Base-by-base conservation (phyloP, 768 basidiomycete species). In the Gymnopilus junonius region DNA sequence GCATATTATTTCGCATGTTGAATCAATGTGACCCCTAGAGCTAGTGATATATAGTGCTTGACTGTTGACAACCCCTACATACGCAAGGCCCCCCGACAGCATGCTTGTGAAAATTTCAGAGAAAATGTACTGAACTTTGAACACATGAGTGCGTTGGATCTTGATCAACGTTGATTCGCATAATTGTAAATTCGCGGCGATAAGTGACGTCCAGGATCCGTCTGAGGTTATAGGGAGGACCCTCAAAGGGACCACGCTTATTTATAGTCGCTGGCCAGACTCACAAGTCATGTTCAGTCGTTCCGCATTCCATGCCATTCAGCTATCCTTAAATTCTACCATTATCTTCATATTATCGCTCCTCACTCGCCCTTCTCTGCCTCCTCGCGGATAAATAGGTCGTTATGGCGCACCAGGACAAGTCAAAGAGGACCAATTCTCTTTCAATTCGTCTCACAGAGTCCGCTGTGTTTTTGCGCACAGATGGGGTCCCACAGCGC, bases 401-500 rank as follows among this genome's bases (percentile, higher is more conserved):
- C 25, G 35, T 27, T 3, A 55, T 55, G 54, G 10, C 55, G 11
- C 40, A 55, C 27, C 31, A 59, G 34, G 25, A 54, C 58, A 64
- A 59, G 39, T 32, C 51, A 35, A 65, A 59, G 34, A 75, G 71
- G 62, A 83, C 80, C 59, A 84, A 78, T 69, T 73, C 80, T 15
- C 76, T 88, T 11, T 76, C 79, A 17, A 86, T 93, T 64, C 81
- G 83, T 23, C 80, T 94, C 57, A 87, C 89, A 4, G 92, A 94
- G 70, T 85, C 90, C 3, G 90, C 90, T 55, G 85, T 93, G 57
- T 89, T 90, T 72, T 82, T 94, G 43, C 81, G 85, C 54, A 75
- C 80, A 53, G 83, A 85, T 68, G 78, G 76, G 21, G 67, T 72
- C 40, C 60, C 66, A 32, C 73, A 77, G 8, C 74, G 76, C 34